phyloP scores from a whole-genome alignment of 306 rosid genomes.

The Gleditsia sinensis region DNA sequence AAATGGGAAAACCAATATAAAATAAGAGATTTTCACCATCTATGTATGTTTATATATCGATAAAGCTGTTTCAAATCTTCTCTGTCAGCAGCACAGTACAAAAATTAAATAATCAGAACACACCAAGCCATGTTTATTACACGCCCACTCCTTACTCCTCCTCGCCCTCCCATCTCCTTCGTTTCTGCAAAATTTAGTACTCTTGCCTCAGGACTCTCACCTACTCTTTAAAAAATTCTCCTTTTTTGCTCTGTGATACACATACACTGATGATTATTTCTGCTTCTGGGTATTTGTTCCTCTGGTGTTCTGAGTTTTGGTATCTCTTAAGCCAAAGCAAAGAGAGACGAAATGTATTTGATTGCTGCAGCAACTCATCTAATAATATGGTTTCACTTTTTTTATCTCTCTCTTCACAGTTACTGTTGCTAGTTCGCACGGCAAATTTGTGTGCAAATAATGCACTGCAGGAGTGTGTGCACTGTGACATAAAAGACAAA shows the following conservation, averaged over 20 bases:
- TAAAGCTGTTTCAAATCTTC: conserved; percentile 75
- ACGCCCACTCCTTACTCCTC: conserved; percentile 28
- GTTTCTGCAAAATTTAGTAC: conserved; percentile 28
- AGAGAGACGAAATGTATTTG: not conserved
- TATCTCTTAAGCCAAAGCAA: conserved; percentile 25
- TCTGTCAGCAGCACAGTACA: conserved; percentile 75
- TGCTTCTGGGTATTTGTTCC: conserved; percentile 30
- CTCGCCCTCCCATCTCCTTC: not conserved
- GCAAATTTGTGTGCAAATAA: conserved; percentile 7
- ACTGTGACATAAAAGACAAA: conserved; percentile 40
- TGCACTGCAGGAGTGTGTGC: conserved; percentile 34
- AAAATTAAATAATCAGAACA: conserved; percentile 47
- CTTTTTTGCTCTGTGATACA: conserved; percentile 26
- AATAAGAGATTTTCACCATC: conserved; percentile 36
- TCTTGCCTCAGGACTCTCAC: conserved; percentile 32
- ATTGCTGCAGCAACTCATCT: not conserved
- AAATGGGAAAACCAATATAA: not conserved
- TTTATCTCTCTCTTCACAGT: conserved; percentile 7
- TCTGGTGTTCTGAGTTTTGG: conserved; percentile 20
- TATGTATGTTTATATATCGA: conserved; percentile 41
- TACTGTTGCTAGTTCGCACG: not conserved
- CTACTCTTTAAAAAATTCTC: conserved; percentile 30
- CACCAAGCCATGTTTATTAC: conserved; percentile 47
- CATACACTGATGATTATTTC: conserved; percentile 39
- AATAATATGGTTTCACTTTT: conserved; percentile 15